phyloP scores from a whole-genome alignment of 148 eudicot species.

The Suaeda aralocaspica region DNA sequence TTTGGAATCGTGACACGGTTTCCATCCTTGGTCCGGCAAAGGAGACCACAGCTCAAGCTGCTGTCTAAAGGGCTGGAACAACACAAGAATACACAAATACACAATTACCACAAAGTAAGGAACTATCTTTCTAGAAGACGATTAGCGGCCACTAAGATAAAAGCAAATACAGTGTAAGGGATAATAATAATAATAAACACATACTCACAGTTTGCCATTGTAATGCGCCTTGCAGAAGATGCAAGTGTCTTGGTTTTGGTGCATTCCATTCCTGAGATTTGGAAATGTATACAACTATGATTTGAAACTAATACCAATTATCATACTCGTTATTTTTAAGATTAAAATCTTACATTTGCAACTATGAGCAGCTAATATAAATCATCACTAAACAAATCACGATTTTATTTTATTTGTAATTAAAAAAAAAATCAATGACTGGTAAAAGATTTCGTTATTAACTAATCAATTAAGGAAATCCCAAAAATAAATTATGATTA shows the following conservation, averaged over 20 bases:
- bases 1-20: constrained; percentile 40
- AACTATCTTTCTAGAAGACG: neutral
- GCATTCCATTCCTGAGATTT: constrained; percentile 77
- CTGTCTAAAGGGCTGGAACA: constrained; percentile 46
- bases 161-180: no score
- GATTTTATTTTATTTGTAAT: no score
- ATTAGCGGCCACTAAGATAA: neutral
- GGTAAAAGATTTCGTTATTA: no score
- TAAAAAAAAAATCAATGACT: no score
- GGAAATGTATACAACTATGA: neutral
- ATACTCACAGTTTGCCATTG: constrained; percentile 64
- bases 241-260: constrained; percentile 57
- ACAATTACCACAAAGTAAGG: neutral
- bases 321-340: no score
- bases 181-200: constrained; percentile 22
- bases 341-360: no score
- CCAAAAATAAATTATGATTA: no score
- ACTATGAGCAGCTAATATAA: no score
- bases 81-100: constrained; percentile 17
- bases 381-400: no score
- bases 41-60: constrained; percentile 69
- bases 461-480: no score
- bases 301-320: no score
- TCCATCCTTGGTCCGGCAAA: constrained; percentile 75
- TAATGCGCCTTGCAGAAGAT: constrained; percentile 51